phyloP scores from a whole-genome alignment of 2,329 filamentous ascomycete genomes.

The Madurella fahalii region DNA sequence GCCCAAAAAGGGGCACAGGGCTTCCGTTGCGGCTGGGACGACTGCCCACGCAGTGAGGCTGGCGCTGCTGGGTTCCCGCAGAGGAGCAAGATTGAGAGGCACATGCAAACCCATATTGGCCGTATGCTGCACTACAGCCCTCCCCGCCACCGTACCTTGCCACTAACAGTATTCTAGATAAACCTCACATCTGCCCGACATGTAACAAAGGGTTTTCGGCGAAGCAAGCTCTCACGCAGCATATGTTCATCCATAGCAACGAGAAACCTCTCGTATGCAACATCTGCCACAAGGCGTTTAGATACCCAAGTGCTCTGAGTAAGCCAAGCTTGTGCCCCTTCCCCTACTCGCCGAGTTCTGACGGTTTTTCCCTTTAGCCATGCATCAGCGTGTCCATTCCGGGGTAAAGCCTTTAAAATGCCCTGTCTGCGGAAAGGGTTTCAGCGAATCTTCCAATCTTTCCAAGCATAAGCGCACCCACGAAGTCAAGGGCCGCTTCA shows the following conservation, averaged over 20 bases:
- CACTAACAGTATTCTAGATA: slow-evolving; percentile 40
- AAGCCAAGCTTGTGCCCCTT: slow-evolving; percentile 29
- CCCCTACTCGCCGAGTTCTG: background rate
- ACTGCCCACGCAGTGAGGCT: slow-evolving; percentile 47
- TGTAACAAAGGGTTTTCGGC: slow-evolving; percentile 60
- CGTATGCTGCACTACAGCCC: slow-evolving; percentile 41
- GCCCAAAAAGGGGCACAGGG: slow-evolving; percentile 43
- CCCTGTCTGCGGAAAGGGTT: slow-evolving; percentile 54
- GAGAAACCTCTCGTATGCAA: slow-evolving; percentile 60
- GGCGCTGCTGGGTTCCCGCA: slow-evolving; percentile 51
- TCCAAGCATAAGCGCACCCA: slow-evolving; percentile 64
- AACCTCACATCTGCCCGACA: slow-evolving; percentile 52
- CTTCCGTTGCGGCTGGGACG: slow-evolving; percentile 54
- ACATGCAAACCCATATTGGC: slow-evolving; percentile 62
- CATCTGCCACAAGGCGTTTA: slow-evolving; percentile 56
- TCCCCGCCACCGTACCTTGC: background rate
- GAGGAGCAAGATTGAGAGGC: slow-evolving; percentile 60
- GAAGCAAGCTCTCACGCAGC: slow-evolving; percentile 64
- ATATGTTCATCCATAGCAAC: slow-evolving; percentile 63
- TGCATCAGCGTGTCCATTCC: slow-evolving; percentile 63
- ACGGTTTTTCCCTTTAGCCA: slow-evolving; percentile 42
- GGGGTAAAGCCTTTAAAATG: slow-evolving; percentile 60
- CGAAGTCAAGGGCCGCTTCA: slow-evolving; percentile 47
- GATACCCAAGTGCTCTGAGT: slow-evolving; percentile 65
- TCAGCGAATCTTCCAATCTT: slow-evolving; percentile 63